These are phyloP conservation scores for Taphrina flavorubra DNA, from an alignment of 1,139 yeast species.

Conservation along the genomic window DNA sequence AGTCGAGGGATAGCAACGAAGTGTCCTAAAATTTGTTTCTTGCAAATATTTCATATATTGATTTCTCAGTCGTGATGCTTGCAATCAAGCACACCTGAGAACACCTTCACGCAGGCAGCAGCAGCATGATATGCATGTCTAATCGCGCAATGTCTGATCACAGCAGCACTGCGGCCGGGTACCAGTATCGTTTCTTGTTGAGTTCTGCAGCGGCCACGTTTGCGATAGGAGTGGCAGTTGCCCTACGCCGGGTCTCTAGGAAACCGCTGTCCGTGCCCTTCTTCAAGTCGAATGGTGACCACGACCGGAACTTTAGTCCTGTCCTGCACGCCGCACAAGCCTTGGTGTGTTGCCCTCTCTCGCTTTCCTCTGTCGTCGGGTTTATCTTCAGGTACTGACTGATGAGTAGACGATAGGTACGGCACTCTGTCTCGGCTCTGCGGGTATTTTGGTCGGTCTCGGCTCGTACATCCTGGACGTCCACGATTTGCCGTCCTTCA, in stretches of 20 bases:
- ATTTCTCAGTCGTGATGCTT: too few relatives aligned
- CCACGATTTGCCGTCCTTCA: slow-evolving; percentile 25
- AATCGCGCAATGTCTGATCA: background rate
- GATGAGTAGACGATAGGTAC: slow-evolving; percentile 27
- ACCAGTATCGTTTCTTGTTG: slow-evolving; percentile 21
- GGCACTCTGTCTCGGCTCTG: slow-evolving; percentile 24
- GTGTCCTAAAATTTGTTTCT: too few relatives aligned
- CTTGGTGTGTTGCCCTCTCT: slow-evolving; percentile 6
- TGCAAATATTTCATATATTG: too few relatives aligned
- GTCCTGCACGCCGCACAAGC: slow-evolving; percentile 40
- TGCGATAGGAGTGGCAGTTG: slow-evolving; percentile 28
- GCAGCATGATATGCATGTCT: too few relatives aligned
- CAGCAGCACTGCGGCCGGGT: background rate
- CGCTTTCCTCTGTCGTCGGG: background rate
- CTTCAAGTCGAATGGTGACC: slow-evolving; percentile 22
- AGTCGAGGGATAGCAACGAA: too few relatives aligned
- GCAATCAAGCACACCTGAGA: too few relatives aligned
- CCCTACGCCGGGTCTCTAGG: slow-evolving; percentile 15
- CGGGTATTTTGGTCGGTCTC: slow-evolving; percentile 20
- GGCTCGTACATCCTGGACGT: slow-evolving; percentile 25
- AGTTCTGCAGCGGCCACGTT: slow-evolving; percentile 30
- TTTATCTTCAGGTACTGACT: too few relatives aligned
- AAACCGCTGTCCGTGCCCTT: slow-evolving; percentile 20
- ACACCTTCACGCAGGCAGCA: too few relatives aligned
- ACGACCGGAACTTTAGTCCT: slow-evolving; percentile 33